Base-by-base conservation (phyloP, 805 yeast species). In the Candida incommunis region DNA sequence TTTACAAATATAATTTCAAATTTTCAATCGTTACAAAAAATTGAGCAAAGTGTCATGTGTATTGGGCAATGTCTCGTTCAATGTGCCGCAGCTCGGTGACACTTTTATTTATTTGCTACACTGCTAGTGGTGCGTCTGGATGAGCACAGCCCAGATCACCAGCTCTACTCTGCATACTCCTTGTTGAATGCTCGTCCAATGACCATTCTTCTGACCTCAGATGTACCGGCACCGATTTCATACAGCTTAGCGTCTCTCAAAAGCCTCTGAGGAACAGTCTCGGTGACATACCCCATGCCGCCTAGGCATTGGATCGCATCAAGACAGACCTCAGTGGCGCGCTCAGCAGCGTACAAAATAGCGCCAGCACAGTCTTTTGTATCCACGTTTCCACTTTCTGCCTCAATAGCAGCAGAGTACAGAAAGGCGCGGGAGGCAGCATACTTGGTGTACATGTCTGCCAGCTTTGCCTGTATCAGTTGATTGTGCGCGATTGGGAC, bases 231-330 rank as follows among this genome's bases (percentile, higher is more conserved):
- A 5, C 62, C 62, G 44, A 58, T 58, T 43, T 58, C 62, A 43
- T 58, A 58, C 22, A 58, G 54, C 48, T 58, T 58, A 37, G 62
- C 61, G 44, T 58, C 62, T 13, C 62, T 55, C 9, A 58, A 51
- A 15, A 58, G 51, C n/a, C 62, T 43, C 22, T 54, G 55, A 15
- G 61, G 59, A n/a, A 54, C 55, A 4, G 62, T 58, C 46, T 58
- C 62, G 46, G 47, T 58, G 44, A 58, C 54, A 44, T 58, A 58
- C 16, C 62, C 62, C 62, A 58, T 58, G 4, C 62, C 62, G 3
- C 62, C 62, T 35, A 58, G 49, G 47, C 59, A 55, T 45, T 58
- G 62, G 31, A 58, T 56, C 7, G 62, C 62, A 31, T 58, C 61
- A 7, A 58, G 46, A 27, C 57, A 48, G 13, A 58, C 62, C 48